Evolutionary conservation across 2,329 filamentous ascomycete genomes (phyloP).

Genomic region (Fusarium penzigii): DNA sequence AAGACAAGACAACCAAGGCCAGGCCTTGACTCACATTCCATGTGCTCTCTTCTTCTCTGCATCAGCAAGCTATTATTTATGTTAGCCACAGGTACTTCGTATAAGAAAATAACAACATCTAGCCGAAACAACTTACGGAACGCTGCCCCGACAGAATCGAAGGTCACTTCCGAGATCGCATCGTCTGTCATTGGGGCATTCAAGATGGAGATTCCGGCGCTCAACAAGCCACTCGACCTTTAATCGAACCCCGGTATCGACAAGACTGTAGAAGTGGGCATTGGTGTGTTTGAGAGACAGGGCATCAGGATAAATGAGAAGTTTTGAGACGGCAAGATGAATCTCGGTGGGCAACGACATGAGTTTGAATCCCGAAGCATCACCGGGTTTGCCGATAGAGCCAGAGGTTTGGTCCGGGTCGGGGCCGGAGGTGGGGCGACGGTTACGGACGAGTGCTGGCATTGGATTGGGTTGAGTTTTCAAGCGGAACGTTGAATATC

Average conservation of each 20-base stretch:
- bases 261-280: slow-evolving; percentile 62
- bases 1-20: slow-evolving; percentile 58
- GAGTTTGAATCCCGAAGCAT: slow-evolving; percentile 28
- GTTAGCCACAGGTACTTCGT: neutral
- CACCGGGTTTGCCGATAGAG: neutral
- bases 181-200: slow-evolving; percentile 60
- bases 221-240: slow-evolving; percentile 72
- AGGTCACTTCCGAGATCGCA: slow-evolving; percentile 62
- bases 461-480: slow-evolving; percentile 4
- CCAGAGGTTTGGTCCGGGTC: slow-evolving; percentile 10
- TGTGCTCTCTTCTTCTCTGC: slow-evolving; percentile 59
- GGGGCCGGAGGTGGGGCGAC: slow-evolving; percentile 25
- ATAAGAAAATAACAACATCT: too few species aligned
- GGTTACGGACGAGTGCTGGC: slow-evolving; percentile 21
- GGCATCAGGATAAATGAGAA: slow-evolving; percentile 70
- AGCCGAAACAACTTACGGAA: slow-evolving; percentile 48
- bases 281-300: slow-evolving; percentile 69
- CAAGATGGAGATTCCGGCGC: slow-evolving; percentile 61
- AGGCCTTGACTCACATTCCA: slow-evolving; percentile 60
- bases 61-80: slow-evolving; percentile 50
- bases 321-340: slow-evolving; percentile 61
- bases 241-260: slow-evolving; percentile 64
- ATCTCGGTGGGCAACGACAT: slow-evolving; percentile 64
- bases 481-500: too few species aligned
- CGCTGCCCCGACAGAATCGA: slow-evolving; percentile 60